Evolutionary conservation across 1,284 basidiomycete species (phyloP).

Genomic region (Rhodotorula sp.): DNA sequence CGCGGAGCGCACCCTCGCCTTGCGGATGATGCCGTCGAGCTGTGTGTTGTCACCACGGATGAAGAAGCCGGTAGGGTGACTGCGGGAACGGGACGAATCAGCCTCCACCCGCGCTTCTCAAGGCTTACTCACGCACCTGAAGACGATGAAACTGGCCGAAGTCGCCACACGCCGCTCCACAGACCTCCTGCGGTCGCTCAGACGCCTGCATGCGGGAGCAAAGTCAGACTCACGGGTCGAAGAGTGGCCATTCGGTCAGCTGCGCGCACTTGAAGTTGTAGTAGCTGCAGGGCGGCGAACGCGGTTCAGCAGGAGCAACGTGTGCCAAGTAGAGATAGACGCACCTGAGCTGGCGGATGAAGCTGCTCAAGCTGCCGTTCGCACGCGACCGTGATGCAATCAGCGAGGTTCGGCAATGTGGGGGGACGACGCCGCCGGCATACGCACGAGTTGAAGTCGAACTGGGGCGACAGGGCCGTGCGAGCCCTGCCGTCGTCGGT

Average conservation of each 20-base stretch:
- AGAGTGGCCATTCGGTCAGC: too few species aligned
- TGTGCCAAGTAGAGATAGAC: background rate
- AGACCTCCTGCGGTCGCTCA: constrained; percentile 29
- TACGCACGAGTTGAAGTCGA: constrained; percentile 30
- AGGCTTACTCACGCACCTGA: constrained; percentile 10
- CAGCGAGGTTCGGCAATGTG: too few species aligned
- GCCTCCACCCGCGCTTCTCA: too few species aligned
- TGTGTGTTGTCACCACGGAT: constrained; percentile 15
- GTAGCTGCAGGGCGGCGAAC: background rate
- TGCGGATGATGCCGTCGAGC: constrained; percentile 30
- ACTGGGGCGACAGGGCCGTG: constrained; percentile 16
- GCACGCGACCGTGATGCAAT: background rate
- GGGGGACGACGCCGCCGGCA: too few species aligned
- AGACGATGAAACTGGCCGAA: constrained; percentile 9
- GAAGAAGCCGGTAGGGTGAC: constrained; percentile 32
- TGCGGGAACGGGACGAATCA: background rate
- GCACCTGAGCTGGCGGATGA: constrained; percentile 31
- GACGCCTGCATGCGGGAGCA: constrained; percentile 6
- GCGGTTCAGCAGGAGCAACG: background rate
- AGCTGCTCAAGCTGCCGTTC: constrained; percentile 23
- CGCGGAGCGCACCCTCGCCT: constrained; percentile 15
- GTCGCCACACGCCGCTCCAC: constrained; percentile 11
- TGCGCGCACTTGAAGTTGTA: constrained; percentile 32
- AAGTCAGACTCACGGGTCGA: background rate
- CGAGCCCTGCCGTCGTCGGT: constrained; percentile 17